Evolutionary conservation across 2,329 filamentous ascomycete genomes (phyloP).

Genomic region (Epichloe elymi): DNA sequence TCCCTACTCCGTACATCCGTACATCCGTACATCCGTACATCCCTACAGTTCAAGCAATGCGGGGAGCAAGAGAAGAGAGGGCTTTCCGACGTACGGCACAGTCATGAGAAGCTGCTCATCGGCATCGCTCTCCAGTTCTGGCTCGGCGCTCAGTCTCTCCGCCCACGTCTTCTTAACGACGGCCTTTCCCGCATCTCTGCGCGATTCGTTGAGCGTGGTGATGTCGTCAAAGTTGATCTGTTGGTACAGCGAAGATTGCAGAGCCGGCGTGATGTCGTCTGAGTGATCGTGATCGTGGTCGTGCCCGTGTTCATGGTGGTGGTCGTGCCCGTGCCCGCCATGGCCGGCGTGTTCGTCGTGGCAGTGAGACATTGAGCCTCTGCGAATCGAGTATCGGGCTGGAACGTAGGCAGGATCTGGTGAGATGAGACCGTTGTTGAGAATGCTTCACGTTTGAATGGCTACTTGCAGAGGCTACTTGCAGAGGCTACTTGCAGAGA

Average conservation of each 20-base stretch:
- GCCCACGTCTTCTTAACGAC: conserved; percentile 87
- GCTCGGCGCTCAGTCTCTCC: conserved; percentile 56
- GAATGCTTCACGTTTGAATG: too few species aligned
- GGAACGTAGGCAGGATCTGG: too few species aligned
- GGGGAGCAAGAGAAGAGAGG: too few species aligned
- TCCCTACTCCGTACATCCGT: too few species aligned
- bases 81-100: conserved; percentile 53
- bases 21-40: too few species aligned
- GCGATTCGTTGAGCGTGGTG: conserved; percentile 70
- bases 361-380: conserved; percentile 30
- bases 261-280: conserved; percentile 81
- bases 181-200: conserved; percentile 52
- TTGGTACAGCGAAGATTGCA: conserved; percentile 82
- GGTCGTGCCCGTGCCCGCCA: conserved; percentile 34
- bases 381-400: neutral
- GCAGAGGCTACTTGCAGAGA: too few species aligned
- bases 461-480: too few species aligned
- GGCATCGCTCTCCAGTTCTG: conserved; percentile 71
- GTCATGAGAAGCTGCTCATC: conserved; percentile 93
- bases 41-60: too few species aligned
- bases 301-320: conserved; percentile 30
- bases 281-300: conserved; percentile 68
- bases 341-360: conserved; percentile 41
- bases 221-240: conserved; percentile 85
- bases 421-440: too few species aligned